Base-by-base conservation (phyloP, 2,329 filamentous ascomycete species). In the Neospermospora avenae region DNA sequence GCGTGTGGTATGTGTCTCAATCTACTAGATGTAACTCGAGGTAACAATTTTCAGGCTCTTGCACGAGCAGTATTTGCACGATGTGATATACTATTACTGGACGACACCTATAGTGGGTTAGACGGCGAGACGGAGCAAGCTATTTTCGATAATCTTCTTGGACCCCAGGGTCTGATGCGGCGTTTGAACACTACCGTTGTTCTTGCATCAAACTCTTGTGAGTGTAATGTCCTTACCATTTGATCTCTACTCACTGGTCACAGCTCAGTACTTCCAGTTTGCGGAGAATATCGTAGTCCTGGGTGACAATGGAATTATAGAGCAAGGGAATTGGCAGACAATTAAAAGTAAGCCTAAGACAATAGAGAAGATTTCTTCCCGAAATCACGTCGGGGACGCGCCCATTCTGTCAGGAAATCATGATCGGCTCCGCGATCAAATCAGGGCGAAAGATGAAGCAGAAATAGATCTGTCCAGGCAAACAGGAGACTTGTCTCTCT, bases 1-100 rank as follows among this genome's bases (percentile, higher is more conserved):
- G 24, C 70, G 77, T 48, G 67, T 77, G 25, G 75, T 77, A 67
- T 59, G 73, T 70, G 13, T 0, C 44, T 28, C 53, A 18, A 5
- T 14, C 10, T 24, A 35, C 20, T 3, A 1, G 60, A n/a, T 16
- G 25, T 22, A 16, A 10, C 18, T 20, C 34, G 41, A 22, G 22
- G 49, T 61, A 28, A 28, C 34, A 55, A 35, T 52, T 60, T n/a
- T 1, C 77, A 2, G 37, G 74, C 77, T 0, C 67, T 82, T 1
- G 80, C 80, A 3, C 72, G 80, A 16, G 79, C 79, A 1, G 67
- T 82, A 0, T 83, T 80, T 59, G 72, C 76, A 0, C 63, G 71
- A 8, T 70, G 67, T 6, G 65, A 73, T 1, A 68, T 80, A 0
- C 18, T 79, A 0, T 34, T 83, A 3, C 66, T 82, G 0, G 80